These are phyloP conservation scores for Artemisia argyi DNA, from an alignment of 129 eudicot species.

Conservation along the genomic window DNA sequence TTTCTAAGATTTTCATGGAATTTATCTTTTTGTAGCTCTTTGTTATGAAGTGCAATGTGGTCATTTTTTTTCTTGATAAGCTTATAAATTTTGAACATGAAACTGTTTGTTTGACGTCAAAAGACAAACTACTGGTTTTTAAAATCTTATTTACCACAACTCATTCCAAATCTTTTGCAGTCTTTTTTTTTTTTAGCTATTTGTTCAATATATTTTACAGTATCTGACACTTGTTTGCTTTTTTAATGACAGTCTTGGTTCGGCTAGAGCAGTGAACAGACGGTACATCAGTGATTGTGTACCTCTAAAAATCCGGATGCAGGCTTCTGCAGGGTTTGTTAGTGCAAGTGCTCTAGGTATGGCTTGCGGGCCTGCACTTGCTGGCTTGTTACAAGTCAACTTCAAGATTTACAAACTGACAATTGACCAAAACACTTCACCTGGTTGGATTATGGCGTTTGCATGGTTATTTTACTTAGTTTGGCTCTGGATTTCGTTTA, in stretches of 20 bases:
- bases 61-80: neutral
- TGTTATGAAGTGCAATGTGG: neutral
- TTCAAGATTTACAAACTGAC: conserved; percentile 63
- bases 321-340: conserved; percentile 95
- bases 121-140: neutral
- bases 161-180: no score
- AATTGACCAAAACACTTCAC: conserved; percentile 72
- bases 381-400: conserved; percentile 73
- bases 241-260: conserved; percentile 67
- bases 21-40: neutral
- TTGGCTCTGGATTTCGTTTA: conserved; percentile 84
- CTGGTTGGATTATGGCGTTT: conserved; percentile 91
- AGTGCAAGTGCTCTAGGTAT: conserved; percentile 97
- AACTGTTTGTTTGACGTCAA: neutral
- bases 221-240: neutral
- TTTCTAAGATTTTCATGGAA: neutral
- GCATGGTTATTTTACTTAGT: conserved; percentile 76
- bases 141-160: no score
- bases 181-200: no score
- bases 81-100: neutral
- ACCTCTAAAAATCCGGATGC: conserved; percentile 85
- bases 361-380: conserved; percentile 99
- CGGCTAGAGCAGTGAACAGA: conserved; percentile 92
- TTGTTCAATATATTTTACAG: no score
- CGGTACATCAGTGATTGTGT: conserved; percentile 96